These are phyloP conservation scores for Colletotrichum spinosum DNA, from an alignment of 2,329 filamentous ascomycete genomes.

Conservation along the genomic window DNA sequence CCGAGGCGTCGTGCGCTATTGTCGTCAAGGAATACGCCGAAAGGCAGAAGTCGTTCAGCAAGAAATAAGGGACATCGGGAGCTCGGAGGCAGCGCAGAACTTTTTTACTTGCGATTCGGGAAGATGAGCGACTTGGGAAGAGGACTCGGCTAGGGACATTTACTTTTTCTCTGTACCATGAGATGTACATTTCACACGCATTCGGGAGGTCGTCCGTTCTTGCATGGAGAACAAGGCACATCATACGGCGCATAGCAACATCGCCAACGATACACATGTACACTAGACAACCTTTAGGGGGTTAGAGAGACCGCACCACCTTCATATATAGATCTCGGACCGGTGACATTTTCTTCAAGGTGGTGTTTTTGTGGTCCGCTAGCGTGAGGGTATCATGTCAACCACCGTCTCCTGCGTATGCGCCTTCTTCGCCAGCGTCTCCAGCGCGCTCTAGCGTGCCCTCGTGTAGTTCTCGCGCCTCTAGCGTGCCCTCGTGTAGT, in stretches of 20 bases:
- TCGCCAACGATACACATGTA: slow-evolving; percentile 21
- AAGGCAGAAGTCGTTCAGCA: slow-evolving; percentile 68
- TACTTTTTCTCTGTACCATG: slow-evolving; percentile 35
- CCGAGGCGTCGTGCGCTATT: slow-evolving; percentile 86
- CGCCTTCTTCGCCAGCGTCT: not conserved
- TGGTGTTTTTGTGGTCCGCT: slow-evolving; percentile 13
- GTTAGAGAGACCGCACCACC: no score
- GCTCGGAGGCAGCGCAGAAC: not conserved
- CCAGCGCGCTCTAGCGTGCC: slow-evolving; percentile 39
- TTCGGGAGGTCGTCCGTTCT: slow-evolving; percentile 11
- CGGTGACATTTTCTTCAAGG: no score
- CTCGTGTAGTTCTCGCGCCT: slow-evolving; percentile 71
- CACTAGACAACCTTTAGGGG: slow-evolving; percentile 24
- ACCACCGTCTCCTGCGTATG: slow-evolving; percentile 1
- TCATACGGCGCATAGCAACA: slow-evolving; percentile 7
- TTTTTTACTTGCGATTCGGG: not conserved
- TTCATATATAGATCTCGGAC: no score
- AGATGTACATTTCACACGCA: slow-evolving; percentile 13
- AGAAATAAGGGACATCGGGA: slow-evolving; percentile 39
- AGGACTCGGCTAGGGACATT: slow-evolving; percentile 9
- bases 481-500: slow-evolving; percentile 68
- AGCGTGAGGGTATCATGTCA: slow-evolving; percentile 33
- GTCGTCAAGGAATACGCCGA: slow-evolving; percentile 83
- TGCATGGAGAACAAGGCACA: slow-evolving; percentile 24
- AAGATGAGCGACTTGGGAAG: not conserved